Evolutionary conservation across 768 basidiomycete genomes (phyloP), one percentile per base, ranked within the genome.

Genomic region (Psilocybe sp.): DNA sequence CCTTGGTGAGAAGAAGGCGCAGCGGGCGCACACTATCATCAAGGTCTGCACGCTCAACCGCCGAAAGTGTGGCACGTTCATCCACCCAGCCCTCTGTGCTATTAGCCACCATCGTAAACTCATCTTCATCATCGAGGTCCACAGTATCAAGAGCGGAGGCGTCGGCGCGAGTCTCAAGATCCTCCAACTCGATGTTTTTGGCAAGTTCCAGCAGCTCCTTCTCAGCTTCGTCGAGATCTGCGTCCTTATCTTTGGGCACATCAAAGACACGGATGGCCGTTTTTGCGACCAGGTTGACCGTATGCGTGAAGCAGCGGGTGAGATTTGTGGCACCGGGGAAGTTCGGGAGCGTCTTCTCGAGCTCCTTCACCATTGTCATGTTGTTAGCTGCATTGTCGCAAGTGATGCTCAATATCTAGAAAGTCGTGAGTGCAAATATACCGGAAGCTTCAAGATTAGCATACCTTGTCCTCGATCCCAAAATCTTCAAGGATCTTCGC

Each of bases 331-430:
- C 7, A 4, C 43, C 43, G 9, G 43, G 43, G 20, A 44, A 44
- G 23, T 23, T 5, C 28, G 2, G 3, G 2, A 44, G 4, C 13
- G 34, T 2, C 2, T 3, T 32, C 14, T 12, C 19, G 12, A 44
- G 28, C 3, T 44, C 2, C 23, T 3, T 6, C 4, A 44, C 13
- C 43, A 44, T 44, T n/a, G 13, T 14, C 8, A 11, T 14, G 34
- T 44, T 44, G 20, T 44, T 44, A 7, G 43, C 54, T 3, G 67
- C 65, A 49, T 75, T 73, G 48, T 73, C 66, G 33, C 57, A 60
- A 5, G 61, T 69, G 14, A 74, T 49, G 14, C 60, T 52, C 19
- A 44, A 31, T 8, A 44, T 20, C 43, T 44, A 31, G 19, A 7
- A 42, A 5, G 40, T 4, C 13, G 14, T 20, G 18, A 13, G 40